Evolutionary conservation across 345 rosid species (phyloP).

Genomic region (Pseudoturritis turrita): DNA sequence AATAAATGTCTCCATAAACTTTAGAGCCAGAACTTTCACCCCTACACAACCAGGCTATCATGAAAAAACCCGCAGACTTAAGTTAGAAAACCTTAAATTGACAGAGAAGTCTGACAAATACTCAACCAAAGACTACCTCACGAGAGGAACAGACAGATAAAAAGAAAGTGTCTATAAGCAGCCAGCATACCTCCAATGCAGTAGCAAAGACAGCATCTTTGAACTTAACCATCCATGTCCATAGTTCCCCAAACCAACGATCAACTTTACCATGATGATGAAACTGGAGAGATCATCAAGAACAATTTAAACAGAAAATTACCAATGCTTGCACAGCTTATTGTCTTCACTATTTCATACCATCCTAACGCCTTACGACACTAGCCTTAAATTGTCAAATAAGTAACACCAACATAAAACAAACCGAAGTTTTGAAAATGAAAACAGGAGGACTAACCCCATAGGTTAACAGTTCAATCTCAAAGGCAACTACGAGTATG

Average conservation of each 20-base stretch:
- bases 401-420: neutral
- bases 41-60: slow-evolving; percentile 76
- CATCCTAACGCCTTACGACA: neutral
- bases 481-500: neutral
- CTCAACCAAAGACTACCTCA: slow-evolving; percentile 6
- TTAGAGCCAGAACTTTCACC: slow-evolving; percentile 69
- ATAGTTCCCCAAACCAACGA: slow-evolving; percentile 71
- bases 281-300: slow-evolving; percentile 41
- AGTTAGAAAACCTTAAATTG: slow-evolving; percentile 9
- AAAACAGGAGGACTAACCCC: neutral
- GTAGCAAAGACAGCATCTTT: slow-evolving; percentile 61
- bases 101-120: slow-evolving; percentile 6
- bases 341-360: neutral
- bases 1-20: slow-evolving; percentile 81
- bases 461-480: neutral
- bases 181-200: slow-evolving; percentile 60
- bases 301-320: neutral
- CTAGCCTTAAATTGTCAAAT: neutral
- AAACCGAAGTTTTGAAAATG: neutral
- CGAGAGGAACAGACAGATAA: neutral
- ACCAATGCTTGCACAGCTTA: neutral
- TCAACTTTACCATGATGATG: slow-evolving; percentile 63
- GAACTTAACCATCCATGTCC: slow-evolving; percentile 80
- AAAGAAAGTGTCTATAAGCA: neutral
- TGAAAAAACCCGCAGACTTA: slow-evolving; percentile 18